Evolutionary conservation across 441 rosid genomes (phyloP).

Genomic region (Adansonia gregorii): DNA sequence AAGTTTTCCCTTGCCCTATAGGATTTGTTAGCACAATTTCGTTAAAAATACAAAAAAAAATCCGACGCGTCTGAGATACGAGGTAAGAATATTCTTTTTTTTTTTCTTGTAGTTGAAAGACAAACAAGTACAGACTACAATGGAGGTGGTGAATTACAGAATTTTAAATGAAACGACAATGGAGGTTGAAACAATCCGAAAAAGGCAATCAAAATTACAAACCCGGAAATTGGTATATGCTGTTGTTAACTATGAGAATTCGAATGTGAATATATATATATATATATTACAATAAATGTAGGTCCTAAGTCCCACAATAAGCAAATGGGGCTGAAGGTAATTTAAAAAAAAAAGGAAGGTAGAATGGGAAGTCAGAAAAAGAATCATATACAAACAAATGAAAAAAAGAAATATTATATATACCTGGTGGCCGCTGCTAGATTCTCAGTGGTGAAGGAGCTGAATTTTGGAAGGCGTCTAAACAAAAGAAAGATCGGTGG

Average conservation of each 20-base stretch:
- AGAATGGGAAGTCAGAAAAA: background rate
- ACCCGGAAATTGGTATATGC: background rate
- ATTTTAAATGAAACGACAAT: too few species aligned
- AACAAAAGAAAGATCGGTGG: slow-evolving; percentile 7
- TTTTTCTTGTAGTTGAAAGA: too few species aligned
- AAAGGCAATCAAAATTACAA: slow-evolving; percentile 4
- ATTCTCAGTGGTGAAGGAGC: slow-evolving; percentile 9
- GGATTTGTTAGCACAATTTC: too few species aligned
- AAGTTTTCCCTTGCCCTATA: too few species aligned
- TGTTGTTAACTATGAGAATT: slow-evolving; percentile 10
- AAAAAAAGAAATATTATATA: slow-evolving; percentile 29
- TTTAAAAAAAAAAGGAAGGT: background rate
- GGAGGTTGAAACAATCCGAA: too few species aligned
- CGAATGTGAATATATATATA: background rate
- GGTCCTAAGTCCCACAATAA: slow-evolving; percentile 18
- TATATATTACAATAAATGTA: background rate
- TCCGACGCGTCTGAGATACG: too few species aligned
- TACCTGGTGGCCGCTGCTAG: slow-evolving; percentile 27
- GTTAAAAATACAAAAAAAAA: too few species aligned
- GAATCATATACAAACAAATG: slow-evolving; percentile 33
- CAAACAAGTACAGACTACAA: too few species aligned
- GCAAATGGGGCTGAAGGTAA: slow-evolving; percentile 19
- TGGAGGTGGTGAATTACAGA: too few species aligned
- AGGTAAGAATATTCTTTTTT: too few species aligned
- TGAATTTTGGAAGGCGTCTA: background rate